phyloP scores from a whole-genome alignment of 768 basidiomycete species.

The Leccinum boreale region DNA sequence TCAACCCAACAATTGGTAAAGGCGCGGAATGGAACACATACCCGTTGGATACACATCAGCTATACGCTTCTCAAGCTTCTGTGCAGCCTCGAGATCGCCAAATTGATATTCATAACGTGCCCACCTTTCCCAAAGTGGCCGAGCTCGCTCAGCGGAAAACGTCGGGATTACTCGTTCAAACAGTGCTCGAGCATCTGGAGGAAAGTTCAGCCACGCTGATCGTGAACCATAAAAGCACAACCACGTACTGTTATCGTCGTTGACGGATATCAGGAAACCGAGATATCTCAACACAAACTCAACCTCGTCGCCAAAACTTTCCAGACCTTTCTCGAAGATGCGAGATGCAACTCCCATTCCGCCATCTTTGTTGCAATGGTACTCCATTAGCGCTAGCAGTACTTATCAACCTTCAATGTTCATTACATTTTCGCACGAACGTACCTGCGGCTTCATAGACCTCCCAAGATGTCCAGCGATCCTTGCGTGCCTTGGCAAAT shows the following conservation, averaged over 20 bases:
- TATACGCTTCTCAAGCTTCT: constrained; percentile 88
- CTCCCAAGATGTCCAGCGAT: constrained; percentile 82
- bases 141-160: constrained; percentile 74
- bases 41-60: constrained; percentile 85
- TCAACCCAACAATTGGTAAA: not conserved
- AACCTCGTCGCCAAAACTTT: constrained; percentile 75
- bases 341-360: constrained; percentile 73
- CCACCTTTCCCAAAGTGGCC: constrained; percentile 95
- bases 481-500: constrained; percentile 80
- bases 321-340: constrained; percentile 92
- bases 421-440: not conserved
- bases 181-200: constrained; percentile 86
- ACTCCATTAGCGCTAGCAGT: constrained; percentile 83
- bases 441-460: constrained; percentile 89
- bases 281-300: constrained; percentile 89
- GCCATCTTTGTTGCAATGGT: constrained; percentile 80
- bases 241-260: constrained; percentile 88
- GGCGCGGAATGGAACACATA: constrained; percentile 29
- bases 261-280: constrained; percentile 89
- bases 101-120: constrained; percentile 93
- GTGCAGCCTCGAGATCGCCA: constrained; percentile 84
- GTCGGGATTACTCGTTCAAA: constrained; percentile 86
- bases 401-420: constrained; percentile 4
- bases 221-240: not conserved
- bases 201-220: constrained; percentile 3